phyloP scores from a whole-genome alignment of 306 rosid species.

The Prunus fruticosa region DNA sequence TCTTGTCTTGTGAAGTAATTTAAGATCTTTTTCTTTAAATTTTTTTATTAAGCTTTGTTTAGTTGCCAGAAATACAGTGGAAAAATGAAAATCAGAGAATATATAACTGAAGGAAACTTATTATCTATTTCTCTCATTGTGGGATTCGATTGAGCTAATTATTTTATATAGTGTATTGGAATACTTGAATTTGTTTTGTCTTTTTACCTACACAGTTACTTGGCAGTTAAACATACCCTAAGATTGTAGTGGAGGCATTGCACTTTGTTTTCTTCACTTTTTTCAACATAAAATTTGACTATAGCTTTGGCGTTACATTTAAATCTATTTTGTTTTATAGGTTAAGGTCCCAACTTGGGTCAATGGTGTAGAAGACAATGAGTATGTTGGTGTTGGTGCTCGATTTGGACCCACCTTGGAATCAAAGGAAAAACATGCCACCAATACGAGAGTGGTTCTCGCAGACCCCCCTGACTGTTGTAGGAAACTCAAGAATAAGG shows the following conservation, averaged over 20 bases:
- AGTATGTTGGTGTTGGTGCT: constrained; percentile 96
- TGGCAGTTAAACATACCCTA: neutral
- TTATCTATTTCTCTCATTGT: neutral
- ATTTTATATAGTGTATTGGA: neutral
- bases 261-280: neutral
- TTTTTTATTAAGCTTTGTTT: neutral
- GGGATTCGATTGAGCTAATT: neutral
- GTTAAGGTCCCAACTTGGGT: constrained; percentile 92
- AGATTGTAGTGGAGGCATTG: constrained; percentile 1
- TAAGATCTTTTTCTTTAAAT: neutral
- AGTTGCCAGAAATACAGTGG: neutral
- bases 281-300: neutral
- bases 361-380: constrained; percentile 52
- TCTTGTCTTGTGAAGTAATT: neutral
- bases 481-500: constrained; percentile 56
- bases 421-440: constrained; percentile 88
- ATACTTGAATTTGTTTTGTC: neutral
- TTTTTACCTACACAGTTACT: neutral
- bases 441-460: constrained; percentile 76
- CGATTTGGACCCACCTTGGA: constrained; percentile 89
- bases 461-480: constrained; percentile 99
- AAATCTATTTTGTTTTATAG: constrained; percentile 36
- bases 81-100: neutral
- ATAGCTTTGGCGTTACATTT: neutral
- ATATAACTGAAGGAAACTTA: no score